Evolutionary conservation across 257 asterid species (phyloP).

Genomic region (Henckelia pumila): DNA sequence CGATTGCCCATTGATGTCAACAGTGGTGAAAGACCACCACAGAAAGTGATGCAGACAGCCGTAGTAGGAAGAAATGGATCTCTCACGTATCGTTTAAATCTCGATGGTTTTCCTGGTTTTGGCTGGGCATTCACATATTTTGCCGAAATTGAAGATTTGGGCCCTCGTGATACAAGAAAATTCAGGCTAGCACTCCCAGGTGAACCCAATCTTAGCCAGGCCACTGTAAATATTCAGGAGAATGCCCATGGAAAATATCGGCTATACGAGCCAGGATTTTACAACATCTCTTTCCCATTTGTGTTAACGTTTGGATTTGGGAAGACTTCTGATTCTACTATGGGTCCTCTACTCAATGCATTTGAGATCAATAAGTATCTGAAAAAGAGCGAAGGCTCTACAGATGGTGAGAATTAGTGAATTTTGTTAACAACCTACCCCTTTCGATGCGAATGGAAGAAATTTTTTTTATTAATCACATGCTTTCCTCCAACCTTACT

Average conservation of each 20-base stretch:
- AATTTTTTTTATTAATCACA: not conserved
- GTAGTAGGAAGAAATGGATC: conserved; percentile 96
- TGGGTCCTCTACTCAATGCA: conserved; percentile 93
- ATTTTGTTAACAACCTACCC: conserved; percentile 16
- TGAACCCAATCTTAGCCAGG: conserved; percentile 64
- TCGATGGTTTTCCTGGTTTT: conserved; percentile 83
- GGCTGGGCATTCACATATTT: conserved; percentile 97
- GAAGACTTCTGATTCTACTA: conserved; percentile 74
- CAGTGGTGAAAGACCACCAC: conserved; percentile 70
- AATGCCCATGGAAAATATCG: conserved; percentile 87
- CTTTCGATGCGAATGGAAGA: not conserved
- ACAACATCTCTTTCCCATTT: conserved; percentile 80
- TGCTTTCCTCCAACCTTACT: conserved; percentile 14
- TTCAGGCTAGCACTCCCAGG: conserved; percentile 82
- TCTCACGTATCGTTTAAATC: conserved; percentile 76
- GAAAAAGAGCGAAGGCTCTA: conserved; percentile 64
- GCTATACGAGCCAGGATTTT: conserved; percentile 85
- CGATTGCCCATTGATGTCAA: conserved; percentile 61
- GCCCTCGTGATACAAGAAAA: conserved; percentile 55
- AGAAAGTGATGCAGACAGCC: conserved; percentile 97
- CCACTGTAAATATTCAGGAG: conserved; percentile 80
- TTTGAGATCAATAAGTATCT: conserved; percentile 85
- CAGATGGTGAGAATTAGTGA: conserved; percentile 59
- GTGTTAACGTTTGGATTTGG: conserved; percentile 71
- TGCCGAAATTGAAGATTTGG: conserved; percentile 84